A percentile compares a stretch with the other conserved stretches of the same genome.
phyloP scores from a whole-genome alignment of 208 protist genomes.

The Crithidia thermophila region DNA sequence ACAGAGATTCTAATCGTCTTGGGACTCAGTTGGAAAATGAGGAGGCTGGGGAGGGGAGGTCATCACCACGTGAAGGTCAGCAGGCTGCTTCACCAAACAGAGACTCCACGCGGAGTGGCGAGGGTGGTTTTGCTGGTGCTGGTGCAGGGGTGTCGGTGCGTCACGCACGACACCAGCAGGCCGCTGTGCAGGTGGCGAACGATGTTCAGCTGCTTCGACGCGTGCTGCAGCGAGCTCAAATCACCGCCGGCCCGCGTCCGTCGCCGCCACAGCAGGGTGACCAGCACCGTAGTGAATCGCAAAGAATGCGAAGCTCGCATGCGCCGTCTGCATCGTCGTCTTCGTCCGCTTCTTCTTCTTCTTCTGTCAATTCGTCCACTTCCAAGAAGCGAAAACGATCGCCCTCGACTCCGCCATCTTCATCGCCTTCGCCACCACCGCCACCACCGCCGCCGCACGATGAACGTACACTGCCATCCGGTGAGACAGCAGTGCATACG shows the following conservation, averaged over 20 bases:
- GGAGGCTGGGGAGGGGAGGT: no score
- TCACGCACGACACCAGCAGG: conserved; percentile 12
- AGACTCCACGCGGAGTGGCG: conserved; percentile 14
- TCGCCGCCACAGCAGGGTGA: neutral
- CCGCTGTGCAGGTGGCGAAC: conserved; percentile 10
- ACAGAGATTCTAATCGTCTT: no score
- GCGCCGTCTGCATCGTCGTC: neutral
- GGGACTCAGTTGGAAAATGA: no score
- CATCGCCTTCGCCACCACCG: neutral
- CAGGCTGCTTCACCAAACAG: neutral
- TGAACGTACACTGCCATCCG: no score
- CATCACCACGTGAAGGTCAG: no score
- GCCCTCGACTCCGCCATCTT: neutral
- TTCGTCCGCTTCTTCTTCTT: neutral
- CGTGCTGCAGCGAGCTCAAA: conserved; percentile 15
- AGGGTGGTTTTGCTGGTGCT: neutral
- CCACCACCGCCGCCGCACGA: neutral
- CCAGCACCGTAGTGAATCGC: neutral
- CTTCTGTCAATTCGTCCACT: neutral
- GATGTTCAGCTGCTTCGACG: conserved; percentile 24
- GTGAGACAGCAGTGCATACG: no score
- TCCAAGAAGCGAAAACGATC: conserved; percentile 15
- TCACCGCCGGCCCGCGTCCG: neutral
- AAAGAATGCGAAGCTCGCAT: no score
- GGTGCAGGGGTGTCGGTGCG: no score